Evolutionary conservation across 73 alveolate genomes (phyloP).

Genomic region (Tetrahymena elliotti): DNA sequence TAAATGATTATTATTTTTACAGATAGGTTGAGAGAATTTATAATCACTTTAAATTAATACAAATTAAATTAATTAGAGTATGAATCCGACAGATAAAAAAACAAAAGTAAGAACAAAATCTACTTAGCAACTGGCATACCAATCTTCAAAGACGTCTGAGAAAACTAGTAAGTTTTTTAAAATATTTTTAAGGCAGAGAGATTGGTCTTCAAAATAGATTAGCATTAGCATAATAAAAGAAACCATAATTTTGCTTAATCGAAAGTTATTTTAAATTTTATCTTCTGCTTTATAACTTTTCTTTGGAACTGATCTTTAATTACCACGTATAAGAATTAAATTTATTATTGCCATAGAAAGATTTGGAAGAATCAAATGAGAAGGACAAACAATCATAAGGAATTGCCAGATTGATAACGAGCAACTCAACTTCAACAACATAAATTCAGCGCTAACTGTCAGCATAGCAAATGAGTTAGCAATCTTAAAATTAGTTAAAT

Average conservation of each 20-base stretch:
- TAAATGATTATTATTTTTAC: background rate
- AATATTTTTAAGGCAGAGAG: background rate
- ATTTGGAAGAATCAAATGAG: background rate
- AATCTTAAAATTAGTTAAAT: background rate
- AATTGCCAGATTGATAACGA: background rate
- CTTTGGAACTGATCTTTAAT: background rate
- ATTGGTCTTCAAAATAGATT: background rate
- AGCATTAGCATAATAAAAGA: background rate
- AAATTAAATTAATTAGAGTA: background rate
- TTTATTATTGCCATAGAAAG: background rate
- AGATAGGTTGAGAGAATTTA: background rate
- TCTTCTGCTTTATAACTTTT: background rate
- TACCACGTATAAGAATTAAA: background rate
- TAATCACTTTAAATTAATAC: background rate
- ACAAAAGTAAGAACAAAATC: background rate
- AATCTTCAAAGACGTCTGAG: background rate
- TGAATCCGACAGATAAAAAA: background rate
- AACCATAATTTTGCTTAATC: background rate
- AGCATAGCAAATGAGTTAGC: background rate
- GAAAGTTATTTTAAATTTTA: background rate
- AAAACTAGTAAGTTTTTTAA: background rate
- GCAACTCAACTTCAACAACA: background rate
- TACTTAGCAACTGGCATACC: background rate
- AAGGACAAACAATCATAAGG: background rate
- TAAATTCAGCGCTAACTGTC: background rate